Percentiles rank a stretch among this genome's conserved stretches.
These are phyloP conservation scores for Carex arenaria DNA, from an alignment of 202 grass and related monocot genomes.

Conservation along the genomic window DNA sequence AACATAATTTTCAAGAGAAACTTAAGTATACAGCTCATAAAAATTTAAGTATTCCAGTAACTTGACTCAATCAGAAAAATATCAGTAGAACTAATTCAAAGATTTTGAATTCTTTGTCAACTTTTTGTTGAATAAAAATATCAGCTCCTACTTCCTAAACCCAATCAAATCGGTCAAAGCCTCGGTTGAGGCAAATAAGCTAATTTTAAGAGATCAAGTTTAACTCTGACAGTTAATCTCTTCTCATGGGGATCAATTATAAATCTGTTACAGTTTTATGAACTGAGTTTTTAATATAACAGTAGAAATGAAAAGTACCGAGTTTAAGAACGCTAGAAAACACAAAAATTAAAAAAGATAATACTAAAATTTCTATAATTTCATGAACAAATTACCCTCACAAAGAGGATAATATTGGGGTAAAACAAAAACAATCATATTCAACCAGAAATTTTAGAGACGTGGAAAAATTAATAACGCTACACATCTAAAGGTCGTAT, in stretches of 20 bases:
- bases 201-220: background rate
- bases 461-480: background rate
- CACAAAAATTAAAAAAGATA: background rate
- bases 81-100: background rate
- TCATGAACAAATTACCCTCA: background rate
- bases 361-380: background rate
- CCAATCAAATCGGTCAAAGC: background rate
- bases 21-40: background rate
- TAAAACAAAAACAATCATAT: background rate
- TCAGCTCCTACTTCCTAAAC: background rate
- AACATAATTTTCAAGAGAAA: background rate
- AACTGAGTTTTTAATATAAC: conserved; percentile 11
- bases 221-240: background rate
- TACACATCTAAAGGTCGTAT: background rate
- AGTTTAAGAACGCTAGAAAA: background rate
- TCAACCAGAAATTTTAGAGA: background rate
- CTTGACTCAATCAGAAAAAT: background rate
- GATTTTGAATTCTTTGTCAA: background rate
- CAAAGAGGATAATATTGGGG: background rate
- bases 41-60: background rate
- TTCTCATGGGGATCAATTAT: background rate
- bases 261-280: background rate
- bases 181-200: background rate
- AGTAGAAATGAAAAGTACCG: background rate
- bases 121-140: background rate